These are phyloP conservation scores for Plectranthus barbatus DNA, from an alignment of 257 asterid genomes.

Conservation along the genomic window DNA sequence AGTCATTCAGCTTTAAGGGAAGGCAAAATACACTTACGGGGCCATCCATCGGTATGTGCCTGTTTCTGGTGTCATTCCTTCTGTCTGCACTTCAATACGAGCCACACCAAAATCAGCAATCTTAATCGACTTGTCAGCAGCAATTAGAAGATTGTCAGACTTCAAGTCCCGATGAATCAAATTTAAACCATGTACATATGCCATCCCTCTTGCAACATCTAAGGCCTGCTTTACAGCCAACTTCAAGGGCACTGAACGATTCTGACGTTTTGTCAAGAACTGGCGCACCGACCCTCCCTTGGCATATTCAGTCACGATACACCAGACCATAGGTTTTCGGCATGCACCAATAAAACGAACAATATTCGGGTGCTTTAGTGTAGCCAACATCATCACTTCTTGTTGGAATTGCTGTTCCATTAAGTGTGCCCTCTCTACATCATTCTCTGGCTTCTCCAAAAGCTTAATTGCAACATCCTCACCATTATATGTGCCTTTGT, in stretches of 20 bases:
- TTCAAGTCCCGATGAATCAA: constrained; percentile 90
- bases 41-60: constrained; percentile 99
- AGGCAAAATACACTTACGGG: constrained; percentile 55
- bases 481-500: constrained; percentile 81
- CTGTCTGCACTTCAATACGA: constrained; percentile 94
- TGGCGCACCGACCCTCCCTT: constrained; percentile 97
- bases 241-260: constrained; percentile 84
- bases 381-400: constrained; percentile 97
- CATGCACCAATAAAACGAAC: constrained; percentile 94
- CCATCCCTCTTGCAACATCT: constrained; percentile 99
- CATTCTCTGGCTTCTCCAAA: constrained; percentile 86
- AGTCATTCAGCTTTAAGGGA: neutral
- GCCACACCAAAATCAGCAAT: constrained; percentile 99
- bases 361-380: constrained; percentile 79
- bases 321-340: constrained; percentile 98
- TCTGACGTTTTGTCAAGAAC: constrained; percentile 72
- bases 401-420: constrained; percentile 99
- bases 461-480: constrained; percentile 97
- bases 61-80: constrained; percentile 99
- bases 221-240: constrained; percentile 98
- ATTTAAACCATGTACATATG: constrained; percentile 80
- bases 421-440: constrained; percentile 66
- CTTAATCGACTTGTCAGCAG: constrained; percentile 89
- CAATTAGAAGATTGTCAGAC: constrained; percentile 87
- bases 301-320: constrained; percentile 94